A percentile compares a stretch with the other conserved stretches of the same genome.
Evolutionary conservation across 139 green algal genomes (phyloP).

Genomic region (Picochlorum sp.): DNA sequence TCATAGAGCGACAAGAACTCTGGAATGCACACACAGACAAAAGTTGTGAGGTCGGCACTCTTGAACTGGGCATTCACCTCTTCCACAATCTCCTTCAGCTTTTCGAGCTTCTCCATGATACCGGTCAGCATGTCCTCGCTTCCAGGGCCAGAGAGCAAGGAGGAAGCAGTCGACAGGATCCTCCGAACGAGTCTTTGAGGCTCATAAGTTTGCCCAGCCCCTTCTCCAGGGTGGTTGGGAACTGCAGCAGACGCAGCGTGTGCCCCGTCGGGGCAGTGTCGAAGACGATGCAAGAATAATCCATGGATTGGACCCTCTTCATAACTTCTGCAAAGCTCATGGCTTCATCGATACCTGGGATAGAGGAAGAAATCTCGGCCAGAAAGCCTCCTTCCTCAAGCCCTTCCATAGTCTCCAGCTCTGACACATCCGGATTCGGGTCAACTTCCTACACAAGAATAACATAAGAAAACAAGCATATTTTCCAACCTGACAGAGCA

Average conservation of each 20-base stretch:
- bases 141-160: conserved; percentile 28
- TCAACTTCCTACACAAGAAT: conserved; percentile 77
- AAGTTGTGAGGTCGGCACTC: conserved; percentile 88
- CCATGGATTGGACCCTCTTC: conserved; percentile 91
- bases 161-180: conserved; percentile 56
- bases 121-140: conserved; percentile 38
- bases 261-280: conserved; percentile 92
- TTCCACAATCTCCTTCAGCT: conserved; percentile 49
- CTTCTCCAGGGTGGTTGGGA: conserved; percentile 90
- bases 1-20: conserved; percentile 97
- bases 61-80: conserved; percentile 90
- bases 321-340: conserved; percentile 98
- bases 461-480: not conserved
- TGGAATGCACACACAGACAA: conserved; percentile 97
- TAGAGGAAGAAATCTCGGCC: conserved; percentile 73
- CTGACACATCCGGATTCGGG: conserved; percentile 62
- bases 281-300: conserved; percentile 93
- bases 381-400: conserved; percentile 49
- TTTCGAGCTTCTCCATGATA: conserved; percentile 57
- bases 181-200: conserved; percentile 68
- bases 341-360: conserved; percentile 95
- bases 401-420: conserved; percentile 49
- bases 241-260: conserved; percentile 92
- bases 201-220: conserved; percentile 81
- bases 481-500: not conserved